phyloP scores from a whole-genome alignment of 1,139 yeast genomes.

The Nadsonia starkeyi-henricii region DNA sequence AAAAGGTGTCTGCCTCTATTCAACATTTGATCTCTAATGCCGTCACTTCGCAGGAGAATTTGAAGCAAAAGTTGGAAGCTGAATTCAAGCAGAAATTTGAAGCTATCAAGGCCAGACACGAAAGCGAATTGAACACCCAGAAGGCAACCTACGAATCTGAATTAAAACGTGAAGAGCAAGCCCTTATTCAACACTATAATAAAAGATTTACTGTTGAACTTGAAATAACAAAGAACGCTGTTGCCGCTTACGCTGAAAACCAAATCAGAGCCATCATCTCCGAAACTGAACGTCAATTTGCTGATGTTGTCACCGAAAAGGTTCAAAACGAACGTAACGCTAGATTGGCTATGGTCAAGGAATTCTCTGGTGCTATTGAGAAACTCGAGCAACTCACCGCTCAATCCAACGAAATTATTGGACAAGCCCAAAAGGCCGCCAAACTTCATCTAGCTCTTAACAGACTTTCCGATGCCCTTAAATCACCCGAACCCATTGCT shows the following conservation, averaged over 20 bases:
- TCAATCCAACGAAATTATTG: conserved; percentile 43
- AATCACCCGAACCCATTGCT: conserved; percentile 23
- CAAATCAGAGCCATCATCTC: conserved; percentile 59
- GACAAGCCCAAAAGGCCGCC: conserved; percentile 41
- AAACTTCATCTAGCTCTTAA: conserved; percentile 43
- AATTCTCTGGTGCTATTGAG: conserved; percentile 42
- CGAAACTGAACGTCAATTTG: conserved; percentile 60
- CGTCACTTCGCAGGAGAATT: background rate
- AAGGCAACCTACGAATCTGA: background rate
- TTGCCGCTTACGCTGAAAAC: conserved; percentile 64
- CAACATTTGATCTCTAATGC: background rate
- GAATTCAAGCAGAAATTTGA: background rate
- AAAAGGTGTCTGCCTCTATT: conserved; percentile 13
- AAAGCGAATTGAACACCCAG: background rate
- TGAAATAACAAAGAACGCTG: conserved; percentile 52
- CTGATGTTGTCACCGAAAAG: conserved; percentile 44
- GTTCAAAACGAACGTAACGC: conserved; percentile 75
- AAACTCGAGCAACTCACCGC: conserved; percentile 47
- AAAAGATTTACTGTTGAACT: conserved; percentile 48
- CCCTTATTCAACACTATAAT: background rate
- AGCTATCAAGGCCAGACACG: background rate
- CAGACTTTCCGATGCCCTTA: conserved; percentile 37
- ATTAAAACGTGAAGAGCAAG: background rate
- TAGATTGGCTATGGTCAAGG: conserved; percentile 55
- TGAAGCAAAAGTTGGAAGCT: background rate